A percentile compares a stretch with the other conserved stretches of the same genome.
phyloP scores from a whole-genome alignment of 148 eudicot genomes.

The Rhododendron vialii region DNA sequence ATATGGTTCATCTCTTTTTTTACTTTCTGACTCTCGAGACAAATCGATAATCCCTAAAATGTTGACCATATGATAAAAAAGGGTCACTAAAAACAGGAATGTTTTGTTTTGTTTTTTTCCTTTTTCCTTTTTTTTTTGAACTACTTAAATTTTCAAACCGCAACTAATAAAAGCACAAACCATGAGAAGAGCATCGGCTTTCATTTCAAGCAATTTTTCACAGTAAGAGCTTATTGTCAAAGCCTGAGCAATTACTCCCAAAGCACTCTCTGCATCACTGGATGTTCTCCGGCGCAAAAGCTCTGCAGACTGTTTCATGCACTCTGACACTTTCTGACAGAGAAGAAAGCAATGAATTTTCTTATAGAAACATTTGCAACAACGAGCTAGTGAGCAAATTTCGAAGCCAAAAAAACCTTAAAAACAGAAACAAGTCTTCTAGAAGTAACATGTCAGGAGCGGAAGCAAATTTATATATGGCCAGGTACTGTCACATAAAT shows the following conservation, averaged over 20 bases:
- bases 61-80: background rate
- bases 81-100: background rate
- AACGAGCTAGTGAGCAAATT: background rate
- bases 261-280: slow-evolving; percentile 47
- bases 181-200: slow-evolving; percentile 86
- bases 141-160: background rate
- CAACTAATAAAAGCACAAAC: slow-evolving; percentile 32
- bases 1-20: background rate
- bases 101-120: background rate
- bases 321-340: slow-evolving; percentile 71
- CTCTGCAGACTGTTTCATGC: slow-evolving; percentile 55
- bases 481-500: background rate
- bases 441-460: background rate
- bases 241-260: slow-evolving; percentile 63
- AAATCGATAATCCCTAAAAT: background rate
- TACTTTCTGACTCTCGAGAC: background rate
- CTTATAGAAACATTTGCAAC: background rate
- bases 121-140: background rate
- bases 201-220: slow-evolving; percentile 70
- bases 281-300: slow-evolving; percentile 44
- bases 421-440: background rate
- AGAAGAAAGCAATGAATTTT: background rate
- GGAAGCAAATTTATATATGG: background rate
- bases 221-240: slow-evolving; percentile 63
- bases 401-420: background rate